Evolutionary conservation across 2,329 filamentous ascomycete species (phyloP), one percentile per base, ranked within the genome.

Genomic region (Grosmannia serpens): DNA sequence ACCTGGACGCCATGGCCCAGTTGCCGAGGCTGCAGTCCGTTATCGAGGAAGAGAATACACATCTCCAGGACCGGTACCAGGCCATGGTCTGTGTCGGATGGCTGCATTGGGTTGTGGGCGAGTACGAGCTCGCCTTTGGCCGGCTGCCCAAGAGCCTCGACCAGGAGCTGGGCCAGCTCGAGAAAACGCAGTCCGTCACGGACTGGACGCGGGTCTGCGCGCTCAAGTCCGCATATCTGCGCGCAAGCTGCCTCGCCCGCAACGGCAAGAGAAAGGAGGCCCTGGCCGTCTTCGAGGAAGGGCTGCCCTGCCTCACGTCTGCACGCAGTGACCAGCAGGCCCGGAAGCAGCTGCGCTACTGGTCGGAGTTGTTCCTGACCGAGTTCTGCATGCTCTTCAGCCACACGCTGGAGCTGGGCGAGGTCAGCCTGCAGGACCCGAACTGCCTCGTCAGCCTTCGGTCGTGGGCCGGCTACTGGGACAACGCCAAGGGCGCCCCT

Each of bases 171-270:
- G 74, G 82, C 31, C 73, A 75, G 46, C 70, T 84, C 58, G 77
- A 80, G 53, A 73, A 35, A 7, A 13, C 15, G n/a, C 29, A 46
- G 10, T 74, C 77, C 50, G 71, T 82, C 17, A 81, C 82, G 2
- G 82, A 86, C 67, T 96, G 90, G 90, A 89, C 89, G 2, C 85
- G 84, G 63, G 87, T 94, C 24, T 95, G 89, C 71, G 81, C 87
- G 31, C 76, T 94, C 58, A 95, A 92, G 70, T 84, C 84, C 24
- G 82, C 84, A 53, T 95, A 90, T 68, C 79, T 95, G 55, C 87
- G 86, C 69, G 89, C 88, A 69, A 85, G 78, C 68, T 80, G 79
- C 64, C 73, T 83, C 57, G 75, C 77, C 35, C 77, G 77, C 27
- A 74, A 74, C 27, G 73, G 74, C 15, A 72, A 77, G 62, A 72